phyloP scores from a whole-genome alignment of 352 stramenopile species.

The Globisporangium splendens region DNA sequence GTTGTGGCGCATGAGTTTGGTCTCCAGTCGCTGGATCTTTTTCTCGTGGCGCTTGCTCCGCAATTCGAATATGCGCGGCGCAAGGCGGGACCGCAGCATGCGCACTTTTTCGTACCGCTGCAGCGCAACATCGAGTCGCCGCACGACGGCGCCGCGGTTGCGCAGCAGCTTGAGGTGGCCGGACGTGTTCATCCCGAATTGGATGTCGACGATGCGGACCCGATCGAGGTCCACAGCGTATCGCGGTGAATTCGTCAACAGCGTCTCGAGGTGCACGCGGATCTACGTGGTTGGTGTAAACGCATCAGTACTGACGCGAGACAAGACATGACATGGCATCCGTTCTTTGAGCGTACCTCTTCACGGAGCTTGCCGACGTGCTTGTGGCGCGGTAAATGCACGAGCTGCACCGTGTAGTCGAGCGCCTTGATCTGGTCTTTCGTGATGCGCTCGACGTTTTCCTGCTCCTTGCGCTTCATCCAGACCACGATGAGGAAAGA shows the following conservation, averaged over 20 bases:
- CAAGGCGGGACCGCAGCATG: constrained; percentile 40
- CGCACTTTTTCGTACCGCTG: constrained; percentile 70
- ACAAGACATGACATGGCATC: not conserved
- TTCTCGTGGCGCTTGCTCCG: constrained; percentile 43
- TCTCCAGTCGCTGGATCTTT: constrained; percentile 38
- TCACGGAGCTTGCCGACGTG: constrained; percentile 56
- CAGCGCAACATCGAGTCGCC: constrained; percentile 55
- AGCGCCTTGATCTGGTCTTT: constrained; percentile 64
- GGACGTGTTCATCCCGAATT: constrained; percentile 72
- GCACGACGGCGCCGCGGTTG: constrained; percentile 56
- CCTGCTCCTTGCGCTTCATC: constrained; percentile 70
- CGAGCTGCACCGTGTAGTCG: constrained; percentile 79
- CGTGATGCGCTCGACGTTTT: constrained; percentile 50
- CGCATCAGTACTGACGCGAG: no score
- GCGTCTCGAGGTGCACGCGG: constrained; percentile 50
- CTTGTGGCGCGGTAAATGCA: constrained; percentile 55
- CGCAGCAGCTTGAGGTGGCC: constrained; percentile 58
- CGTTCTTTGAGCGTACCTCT: constrained; percentile 31
- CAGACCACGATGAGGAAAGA: constrained; percentile 72
- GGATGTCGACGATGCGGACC: constrained; percentile 69
- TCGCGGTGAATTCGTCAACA: constrained; percentile 44
- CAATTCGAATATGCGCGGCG: constrained; percentile 33
- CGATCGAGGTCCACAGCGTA: constrained; percentile 60
- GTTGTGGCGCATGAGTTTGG: constrained; percentile 40
- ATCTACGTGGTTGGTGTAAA: constrained; percentile 47